Conservation (phyloP, 495 filamentous ascomycete species). For the Aspergillus heteromorphus region DNA sequence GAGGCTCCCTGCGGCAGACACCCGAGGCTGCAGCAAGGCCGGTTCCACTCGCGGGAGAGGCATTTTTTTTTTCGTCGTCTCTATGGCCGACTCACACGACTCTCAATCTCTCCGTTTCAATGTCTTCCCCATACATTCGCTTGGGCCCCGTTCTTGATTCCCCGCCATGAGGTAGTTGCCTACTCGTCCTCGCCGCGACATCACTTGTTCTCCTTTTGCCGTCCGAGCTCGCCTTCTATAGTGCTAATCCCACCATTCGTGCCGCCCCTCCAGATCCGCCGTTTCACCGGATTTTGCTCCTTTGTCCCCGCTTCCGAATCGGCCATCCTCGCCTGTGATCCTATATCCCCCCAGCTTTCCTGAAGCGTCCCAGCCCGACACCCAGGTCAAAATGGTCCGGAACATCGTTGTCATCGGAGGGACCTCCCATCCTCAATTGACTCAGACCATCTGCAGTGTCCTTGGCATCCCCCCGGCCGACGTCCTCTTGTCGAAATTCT, state of each 20-base stretch:
- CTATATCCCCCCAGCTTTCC: constrained; percentile 12
- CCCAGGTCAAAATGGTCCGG: constrained; percentile 65
- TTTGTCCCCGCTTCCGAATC: constrained; percentile 25
- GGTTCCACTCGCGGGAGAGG: constrained; percentile 21
- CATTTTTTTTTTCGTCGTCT: constrained; percentile 22
- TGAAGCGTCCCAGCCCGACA: constrained; percentile 5
- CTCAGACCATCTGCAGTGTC: constrained; percentile 75
- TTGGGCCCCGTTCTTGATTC: constrained; percentile 15
- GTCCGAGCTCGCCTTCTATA: constrained; percentile 6
- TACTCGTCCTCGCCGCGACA: constrained; percentile 16
- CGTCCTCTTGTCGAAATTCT: constrained; percentile 83
- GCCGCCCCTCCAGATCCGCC: constrained; percentile 34
- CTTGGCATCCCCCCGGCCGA: constrained; percentile 80
- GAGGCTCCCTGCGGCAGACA: constrained; percentile 18
- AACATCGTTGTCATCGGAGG: constrained; percentile 94
- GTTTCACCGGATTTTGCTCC: constrained; percentile 27
- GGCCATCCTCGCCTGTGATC: constrained; percentile 13
- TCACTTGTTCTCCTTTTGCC: constrained; percentile 13
- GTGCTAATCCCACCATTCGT: constrained; percentile 23
- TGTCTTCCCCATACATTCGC: constrained; percentile 13
- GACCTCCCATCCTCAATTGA: constrained; percentile 84
- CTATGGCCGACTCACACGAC: constrained; percentile 20
- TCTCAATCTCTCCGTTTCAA: constrained; percentile 14
- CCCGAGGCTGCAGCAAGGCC: constrained; percentile 11
- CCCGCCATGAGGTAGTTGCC: constrained; percentile 37